Conservation (phyloP, 495 filamentous ascomycete species). For the Bathelium albidoporum region DNA sequence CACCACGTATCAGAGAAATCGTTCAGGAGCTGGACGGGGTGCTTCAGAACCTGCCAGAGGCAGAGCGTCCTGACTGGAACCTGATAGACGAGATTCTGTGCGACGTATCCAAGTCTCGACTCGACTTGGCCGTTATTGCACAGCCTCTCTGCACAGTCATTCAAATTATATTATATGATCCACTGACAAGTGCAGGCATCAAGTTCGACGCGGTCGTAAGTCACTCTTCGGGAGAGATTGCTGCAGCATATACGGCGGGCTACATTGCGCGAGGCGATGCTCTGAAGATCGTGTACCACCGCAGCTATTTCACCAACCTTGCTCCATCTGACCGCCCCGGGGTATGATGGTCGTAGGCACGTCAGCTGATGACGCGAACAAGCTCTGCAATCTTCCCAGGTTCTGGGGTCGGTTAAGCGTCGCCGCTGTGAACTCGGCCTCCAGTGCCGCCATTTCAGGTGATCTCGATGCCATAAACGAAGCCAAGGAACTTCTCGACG, state of each 20-base stretch:
- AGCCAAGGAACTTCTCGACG: conserved; percentile 33
- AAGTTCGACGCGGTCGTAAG: conserved; percentile 6
- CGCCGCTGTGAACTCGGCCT: conserved; percentile 26
- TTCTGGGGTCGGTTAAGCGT: conserved; percentile 13
- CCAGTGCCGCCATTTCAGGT: conserved; percentile 32
- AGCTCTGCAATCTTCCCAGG: neutral
- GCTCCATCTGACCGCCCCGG: conserved; percentile 13
- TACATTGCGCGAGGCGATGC: conserved; percentile 30
- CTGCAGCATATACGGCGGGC: conserved; percentile 36
- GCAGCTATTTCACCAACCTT: conserved; percentile 29
- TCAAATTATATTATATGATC: conserved; percentile 2
- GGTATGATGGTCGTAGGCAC: conserved; percentile 42
- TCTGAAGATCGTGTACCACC: conserved; percentile 41
- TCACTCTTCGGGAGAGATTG: conserved; percentile 10
- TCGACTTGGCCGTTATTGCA: conserved; percentile 33
- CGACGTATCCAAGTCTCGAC: conserved; percentile 18
- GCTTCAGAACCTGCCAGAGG: conserved; percentile 14
- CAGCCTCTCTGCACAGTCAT: conserved; percentile 40
- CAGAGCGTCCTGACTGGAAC: conserved; percentile 39
- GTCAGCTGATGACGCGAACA: neutral
- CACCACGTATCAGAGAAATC: conserved; percentile 26
- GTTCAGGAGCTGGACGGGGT: conserved; percentile 21
- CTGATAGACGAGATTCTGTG: conserved; percentile 25
- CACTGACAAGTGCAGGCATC: neutral
- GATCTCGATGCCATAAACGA: conserved; percentile 29